Percentiles rank a stretch among this genome's conserved stretches.
phyloP scores from a whole-genome alignment of 1,284 basidiomycete species.

The Cryptococcus sp. region DNA sequence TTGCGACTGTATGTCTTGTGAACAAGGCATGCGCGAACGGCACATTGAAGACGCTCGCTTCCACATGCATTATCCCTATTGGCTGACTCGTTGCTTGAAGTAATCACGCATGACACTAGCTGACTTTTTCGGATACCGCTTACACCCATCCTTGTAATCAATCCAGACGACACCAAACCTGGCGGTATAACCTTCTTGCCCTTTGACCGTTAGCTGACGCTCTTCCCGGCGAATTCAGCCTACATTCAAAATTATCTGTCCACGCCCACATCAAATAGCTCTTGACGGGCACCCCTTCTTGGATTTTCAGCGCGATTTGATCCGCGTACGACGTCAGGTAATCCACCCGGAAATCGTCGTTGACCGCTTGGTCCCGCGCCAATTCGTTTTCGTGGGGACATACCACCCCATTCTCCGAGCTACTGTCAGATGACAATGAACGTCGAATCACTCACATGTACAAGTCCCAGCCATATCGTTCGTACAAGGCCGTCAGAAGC shows the following conservation, averaged over 20 bases:
- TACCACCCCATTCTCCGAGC: constrained; percentile 12
- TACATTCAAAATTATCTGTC: constrained; percentile 13
- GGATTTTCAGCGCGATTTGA: constrained; percentile 9
- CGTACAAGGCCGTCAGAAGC: constrained; percentile 62
- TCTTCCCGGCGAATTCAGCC: neutral
- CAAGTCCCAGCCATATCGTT: constrained; percentile 62
- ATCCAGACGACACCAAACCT: constrained; percentile 2
- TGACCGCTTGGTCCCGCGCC: constrained; percentile 4
- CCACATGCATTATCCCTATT: no score
- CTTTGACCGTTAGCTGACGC: neutral
- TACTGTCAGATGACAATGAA: neutral
- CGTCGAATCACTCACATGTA: constrained; percentile 38
- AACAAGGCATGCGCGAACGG: no score
- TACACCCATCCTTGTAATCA: constrained; percentile 1
- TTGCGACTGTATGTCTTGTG: no score
- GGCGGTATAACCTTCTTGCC: constrained; percentile 2
- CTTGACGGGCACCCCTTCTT: constrained; percentile 10
- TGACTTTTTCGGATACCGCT: constrained; percentile 4
- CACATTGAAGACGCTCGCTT: no score
- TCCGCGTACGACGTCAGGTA: constrained; percentile 7
- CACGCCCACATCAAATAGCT: constrained; percentile 12
- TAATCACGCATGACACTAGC: constrained; percentile 1
- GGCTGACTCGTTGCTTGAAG: no score
- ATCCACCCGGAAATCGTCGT: constrained; percentile 11
- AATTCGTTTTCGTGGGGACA: constrained; percentile 12